Percentiles rank a stretch among this genome's conserved stretches.
phyloP scores from a whole-genome alignment of 345 rosid genomes.

The Durio zibethinus region DNA sequence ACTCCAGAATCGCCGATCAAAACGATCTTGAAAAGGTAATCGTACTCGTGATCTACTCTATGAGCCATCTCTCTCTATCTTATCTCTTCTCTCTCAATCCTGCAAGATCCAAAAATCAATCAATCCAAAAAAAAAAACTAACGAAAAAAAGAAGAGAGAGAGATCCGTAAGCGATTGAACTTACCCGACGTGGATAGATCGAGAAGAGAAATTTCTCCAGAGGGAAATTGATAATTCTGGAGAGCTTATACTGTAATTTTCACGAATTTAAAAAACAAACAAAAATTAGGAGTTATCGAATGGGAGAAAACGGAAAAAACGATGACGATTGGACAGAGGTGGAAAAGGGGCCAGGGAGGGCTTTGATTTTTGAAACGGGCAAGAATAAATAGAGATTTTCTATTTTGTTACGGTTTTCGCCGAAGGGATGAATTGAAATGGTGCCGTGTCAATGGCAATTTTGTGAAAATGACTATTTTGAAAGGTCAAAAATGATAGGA shows the following conservation, averaged over 20 bases:
- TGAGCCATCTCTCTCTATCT: constrained; percentile 39
- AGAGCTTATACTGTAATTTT: background rate
- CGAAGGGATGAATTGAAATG: background rate
- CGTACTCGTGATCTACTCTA: constrained; percentile 64
- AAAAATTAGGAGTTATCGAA: background rate
- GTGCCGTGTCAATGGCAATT: background rate
- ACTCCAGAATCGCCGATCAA: constrained; percentile 78
- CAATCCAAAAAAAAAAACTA: constrained; percentile 1
- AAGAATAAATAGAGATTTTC: background rate
- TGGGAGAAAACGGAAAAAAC: constrained; percentile 10
- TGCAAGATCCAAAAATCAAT: constrained; percentile 23
- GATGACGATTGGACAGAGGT: background rate
- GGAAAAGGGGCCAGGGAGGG: background rate
- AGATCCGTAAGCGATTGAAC: background rate
- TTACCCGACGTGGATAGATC: constrained; percentile 35
- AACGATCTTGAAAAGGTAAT: constrained; percentile 73
- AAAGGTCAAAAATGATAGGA: background rate
- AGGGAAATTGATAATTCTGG: background rate
- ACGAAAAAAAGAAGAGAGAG: background rate
- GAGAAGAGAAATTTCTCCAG: constrained; percentile 21
- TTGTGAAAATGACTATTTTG: background rate
- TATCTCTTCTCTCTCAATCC: constrained; percentile 25
- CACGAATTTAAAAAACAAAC: background rate
- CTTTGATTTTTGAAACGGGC: constrained; percentile 20
- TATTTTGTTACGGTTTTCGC: background rate